Evolutionary conservation across 176 grass and related monocot genomes (phyloP).

Genomic region (Avena eriantha): DNA sequence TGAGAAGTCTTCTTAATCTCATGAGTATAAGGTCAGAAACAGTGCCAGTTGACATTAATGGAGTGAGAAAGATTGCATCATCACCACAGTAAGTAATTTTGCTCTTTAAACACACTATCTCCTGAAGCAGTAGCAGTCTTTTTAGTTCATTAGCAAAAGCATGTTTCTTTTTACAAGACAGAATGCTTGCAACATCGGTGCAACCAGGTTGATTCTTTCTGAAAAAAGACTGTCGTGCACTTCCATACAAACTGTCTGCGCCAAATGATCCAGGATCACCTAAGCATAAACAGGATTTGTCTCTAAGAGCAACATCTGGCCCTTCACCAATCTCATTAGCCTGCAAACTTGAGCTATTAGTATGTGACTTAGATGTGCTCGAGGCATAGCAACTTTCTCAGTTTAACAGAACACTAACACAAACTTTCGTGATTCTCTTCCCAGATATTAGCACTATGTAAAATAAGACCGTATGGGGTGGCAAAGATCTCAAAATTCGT

Average conservation of each 20-base stretch:
- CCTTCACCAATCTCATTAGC: conserved; percentile 74
- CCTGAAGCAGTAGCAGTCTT: conserved; percentile 63
- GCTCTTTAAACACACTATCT: conserved; percentile 69
- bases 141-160: conserved; percentile 58
- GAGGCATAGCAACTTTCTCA: conserved; percentile 45
- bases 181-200: conserved; percentile 48
- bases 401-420: conserved; percentile 24
- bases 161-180: conserved; percentile 52
- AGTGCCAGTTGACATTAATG: conserved; percentile 70
- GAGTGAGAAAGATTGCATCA: conserved; percentile 78
- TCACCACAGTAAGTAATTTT: conserved; percentile 48
- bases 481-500: conserved; percentile 38
- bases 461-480: conserved; percentile 36
- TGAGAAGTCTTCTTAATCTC: conserved; percentile 73
- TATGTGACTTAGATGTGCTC: conserved; percentile 46
- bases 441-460: conserved; percentile 41
- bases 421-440: conserved; percentile 38
- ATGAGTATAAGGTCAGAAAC: conserved; percentile 65
- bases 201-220: conserved; percentile 57
- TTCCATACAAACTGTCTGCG: conserved; percentile 55
- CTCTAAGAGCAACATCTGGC: conserved; percentile 51
- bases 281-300: conserved; percentile 50
- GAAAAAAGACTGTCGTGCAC: conserved; percentile 59
- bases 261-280: conserved; percentile 55
- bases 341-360: conserved; percentile 73